These are phyloP conservation scores for Begonia peltatifolia DNA, from an alignment of 306 rosid species.

Conservation along the genomic window DNA sequence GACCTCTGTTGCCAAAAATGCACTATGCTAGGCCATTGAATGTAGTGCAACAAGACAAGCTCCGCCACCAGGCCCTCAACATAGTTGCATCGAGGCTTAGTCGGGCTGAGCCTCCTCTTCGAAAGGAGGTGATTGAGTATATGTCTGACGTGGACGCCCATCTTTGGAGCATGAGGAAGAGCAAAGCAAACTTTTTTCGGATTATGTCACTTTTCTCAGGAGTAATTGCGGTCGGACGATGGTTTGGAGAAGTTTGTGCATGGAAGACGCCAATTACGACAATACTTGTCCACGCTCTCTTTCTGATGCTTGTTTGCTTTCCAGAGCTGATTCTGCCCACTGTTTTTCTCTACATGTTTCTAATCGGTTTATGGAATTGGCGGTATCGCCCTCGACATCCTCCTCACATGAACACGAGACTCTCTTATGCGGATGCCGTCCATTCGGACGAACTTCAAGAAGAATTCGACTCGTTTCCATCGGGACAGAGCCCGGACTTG, in stretches of 20 bases:
- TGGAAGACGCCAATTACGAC: conserved; percentile 73
- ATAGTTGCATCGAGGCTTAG: conserved; percentile 62
- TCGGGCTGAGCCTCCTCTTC: conserved; percentile 78
- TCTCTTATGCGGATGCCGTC: conserved; percentile 52
- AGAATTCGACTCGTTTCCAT: conserved; percentile 73
- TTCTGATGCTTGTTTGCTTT: conserved; percentile 61
- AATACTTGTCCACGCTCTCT: conserved; percentile 64
- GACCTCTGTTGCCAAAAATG: conserved; percentile 86
- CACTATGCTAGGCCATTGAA: conserved; percentile 62
- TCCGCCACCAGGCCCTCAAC: conserved; percentile 51
- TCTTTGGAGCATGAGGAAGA: conserved; percentile 87
- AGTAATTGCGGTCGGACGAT: conserved; percentile 27
- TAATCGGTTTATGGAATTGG: conserved; percentile 80
- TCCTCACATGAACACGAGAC: conserved; percentile 71
- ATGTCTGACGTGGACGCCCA: conserved; percentile 81
- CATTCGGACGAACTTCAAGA: conserved; percentile 74
- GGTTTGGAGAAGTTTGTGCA: conserved; percentile 66
- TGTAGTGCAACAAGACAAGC: conserved; percentile 54
- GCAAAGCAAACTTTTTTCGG: conserved; percentile 89
- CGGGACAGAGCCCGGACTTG: conserved; percentile 30
- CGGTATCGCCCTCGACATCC: conserved; percentile 57
- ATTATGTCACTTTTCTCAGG: conserved; percentile 42
- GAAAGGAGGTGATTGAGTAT: conserved; percentile 68
- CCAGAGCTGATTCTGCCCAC: conserved; percentile 86
- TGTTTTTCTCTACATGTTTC: conserved; percentile 68